A percentile compares a stretch with the other conserved stretches of the same genome.
These are phyloP conservation scores for Lycium ferocissimum DNA, from an alignment of 257 asterid genomes.

Conservation along the genomic window DNA sequence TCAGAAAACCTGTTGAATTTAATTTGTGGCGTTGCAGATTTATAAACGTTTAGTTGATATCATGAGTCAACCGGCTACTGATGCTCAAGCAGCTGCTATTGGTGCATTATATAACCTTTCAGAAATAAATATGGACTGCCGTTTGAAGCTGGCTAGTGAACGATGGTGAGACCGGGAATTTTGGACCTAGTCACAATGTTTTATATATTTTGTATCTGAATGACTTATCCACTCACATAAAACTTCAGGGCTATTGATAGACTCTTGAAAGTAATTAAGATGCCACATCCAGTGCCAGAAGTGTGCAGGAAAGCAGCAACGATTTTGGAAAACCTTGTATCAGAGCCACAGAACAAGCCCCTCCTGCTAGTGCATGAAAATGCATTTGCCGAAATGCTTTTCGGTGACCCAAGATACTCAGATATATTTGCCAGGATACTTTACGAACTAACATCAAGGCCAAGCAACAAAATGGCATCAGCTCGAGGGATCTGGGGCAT, in stretches of 20 bases:
- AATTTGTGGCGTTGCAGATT: slow-evolving; percentile 55
- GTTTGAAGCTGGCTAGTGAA: slow-evolving; percentile 91
- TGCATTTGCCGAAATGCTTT: slow-evolving; percentile 92
- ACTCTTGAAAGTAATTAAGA: slow-evolving; percentile 76
- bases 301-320: slow-evolving; percentile 90
- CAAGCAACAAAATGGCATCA: slow-evolving; percentile 72
- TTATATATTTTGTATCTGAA: slow-evolving; percentile 15
- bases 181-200: not conserved
- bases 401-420: slow-evolving; percentile 74
- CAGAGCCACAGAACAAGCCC: slow-evolving; percentile 98
- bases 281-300: slow-evolving; percentile 94
- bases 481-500: slow-evolving; percentile 98
- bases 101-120: slow-evolving; percentile 94
- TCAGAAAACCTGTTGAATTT: not conserved
- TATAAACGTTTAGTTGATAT: slow-evolving; percentile 85
- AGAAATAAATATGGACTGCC: slow-evolving; percentile 88
- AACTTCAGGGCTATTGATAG: slow-evolving; percentile 89
- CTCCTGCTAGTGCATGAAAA: slow-evolving; percentile 74
- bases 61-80: slow-evolving; percentile 82
- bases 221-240: not conserved
- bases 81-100: slow-evolving; percentile 96
- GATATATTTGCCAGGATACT: slow-evolving; percentile 89
- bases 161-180: slow-evolving; percentile 63
- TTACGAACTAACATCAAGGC: slow-evolving; percentile 83
- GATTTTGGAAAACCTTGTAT: slow-evolving; percentile 83